These are phyloP conservation scores for Pyrus pyrifolia DNA, from an alignment of 306 rosid species.

Conservation along the genomic window DNA sequence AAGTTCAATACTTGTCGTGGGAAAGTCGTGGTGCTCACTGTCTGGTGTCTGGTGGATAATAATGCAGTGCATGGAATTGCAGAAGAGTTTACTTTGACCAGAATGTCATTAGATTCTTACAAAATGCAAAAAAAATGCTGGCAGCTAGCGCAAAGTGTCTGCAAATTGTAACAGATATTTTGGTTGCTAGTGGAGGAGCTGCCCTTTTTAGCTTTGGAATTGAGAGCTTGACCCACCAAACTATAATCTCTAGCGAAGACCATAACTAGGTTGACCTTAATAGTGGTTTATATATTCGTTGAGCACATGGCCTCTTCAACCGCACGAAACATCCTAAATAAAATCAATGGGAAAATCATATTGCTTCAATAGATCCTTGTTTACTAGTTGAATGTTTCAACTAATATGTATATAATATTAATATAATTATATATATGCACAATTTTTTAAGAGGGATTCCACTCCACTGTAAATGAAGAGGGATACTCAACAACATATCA, in stretches of 20 bases:
- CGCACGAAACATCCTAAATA: not conserved
- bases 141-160: not conserved
- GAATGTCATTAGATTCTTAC: not conserved
- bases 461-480: no score
- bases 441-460: no score
- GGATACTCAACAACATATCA: no score
- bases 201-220: no score
- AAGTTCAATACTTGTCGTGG: not conserved
- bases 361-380: not conserved
- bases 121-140: not conserved
- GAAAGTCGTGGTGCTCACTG: not conserved
- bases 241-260: not conserved
- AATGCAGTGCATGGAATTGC: not conserved
- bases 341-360: not conserved
- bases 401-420: no score
- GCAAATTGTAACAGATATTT: not conserved
- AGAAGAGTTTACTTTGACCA: slow-evolving; percentile 8
- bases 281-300: not conserved
- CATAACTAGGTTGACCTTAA: not conserved
- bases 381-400: not conserved
- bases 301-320: not conserved
- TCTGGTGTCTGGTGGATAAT: not conserved
- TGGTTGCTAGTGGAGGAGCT: not conserved
- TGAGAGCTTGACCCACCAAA: not conserved
- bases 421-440: no score